phyloP scores from a whole-genome alignment of 768 basidiomycete genomes.

The Collybia sordida region DNA sequence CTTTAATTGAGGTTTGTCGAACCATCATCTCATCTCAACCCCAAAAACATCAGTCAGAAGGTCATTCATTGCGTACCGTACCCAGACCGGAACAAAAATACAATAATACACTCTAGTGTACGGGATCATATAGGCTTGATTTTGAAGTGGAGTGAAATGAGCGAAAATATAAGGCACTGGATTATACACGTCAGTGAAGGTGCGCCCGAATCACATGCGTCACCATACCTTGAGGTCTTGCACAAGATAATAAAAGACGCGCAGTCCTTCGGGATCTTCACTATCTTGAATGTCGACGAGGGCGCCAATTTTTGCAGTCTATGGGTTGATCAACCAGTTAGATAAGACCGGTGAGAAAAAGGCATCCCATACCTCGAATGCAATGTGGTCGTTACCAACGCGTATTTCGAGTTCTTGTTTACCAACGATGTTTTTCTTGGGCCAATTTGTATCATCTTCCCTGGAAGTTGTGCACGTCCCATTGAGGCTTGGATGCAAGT shows the following conservation, averaged over 20 bases:
- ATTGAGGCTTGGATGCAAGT: too few species aligned
- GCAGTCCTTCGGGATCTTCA: slow-evolving; percentile 94
- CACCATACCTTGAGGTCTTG: slow-evolving; percentile 88
- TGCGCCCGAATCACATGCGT: background rate
- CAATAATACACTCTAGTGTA: background rate
- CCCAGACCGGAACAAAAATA: too few species aligned
- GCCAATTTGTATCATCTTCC: slow-evolving; percentile 99
- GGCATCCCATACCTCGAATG: slow-evolving; percentile 76
- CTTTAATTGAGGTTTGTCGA: slow-evolving; percentile 5
- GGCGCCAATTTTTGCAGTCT: slow-evolving; percentile 99
- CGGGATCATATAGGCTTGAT: slow-evolving; percentile 89
- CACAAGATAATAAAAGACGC: slow-evolving; percentile 98
- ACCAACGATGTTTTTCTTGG: slow-evolving; percentile 98
- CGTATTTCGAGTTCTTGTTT: slow-evolving; percentile 98
- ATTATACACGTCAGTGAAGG: background rate
- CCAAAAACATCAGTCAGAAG: background rate
- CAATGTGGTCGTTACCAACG: slow-evolving; percentile 91
- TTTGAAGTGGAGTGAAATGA: slow-evolving; percentile 99
- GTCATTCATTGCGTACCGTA: background rate
- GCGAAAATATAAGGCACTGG: slow-evolving; percentile 96
- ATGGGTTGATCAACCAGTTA: background rate
- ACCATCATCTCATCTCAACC: slow-evolving; percentile 7
- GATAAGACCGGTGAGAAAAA: background rate
- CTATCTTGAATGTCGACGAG: slow-evolving; percentile 96
- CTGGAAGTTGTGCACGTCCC: slow-evolving; percentile 36